phyloP scores from a whole-genome alignment of 2,329 filamentous ascomycete genomes.

The Monosporascus sp. region DNA sequence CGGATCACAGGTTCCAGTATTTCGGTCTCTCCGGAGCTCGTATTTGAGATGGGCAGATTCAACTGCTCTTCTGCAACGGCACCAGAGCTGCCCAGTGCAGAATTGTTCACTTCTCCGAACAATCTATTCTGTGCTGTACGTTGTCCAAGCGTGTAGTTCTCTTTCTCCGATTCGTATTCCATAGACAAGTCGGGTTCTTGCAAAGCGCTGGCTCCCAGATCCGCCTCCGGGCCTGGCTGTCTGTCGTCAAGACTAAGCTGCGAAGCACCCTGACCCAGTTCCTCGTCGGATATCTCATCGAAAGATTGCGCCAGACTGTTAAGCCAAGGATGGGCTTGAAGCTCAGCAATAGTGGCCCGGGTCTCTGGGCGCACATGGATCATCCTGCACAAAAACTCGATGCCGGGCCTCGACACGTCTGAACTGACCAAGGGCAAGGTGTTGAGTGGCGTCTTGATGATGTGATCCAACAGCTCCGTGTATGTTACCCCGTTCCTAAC shows the following conservation, averaged over 20 bases:
- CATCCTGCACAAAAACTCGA: slow-evolving; percentile 74
- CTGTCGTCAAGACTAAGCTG: slow-evolving; percentile 58
- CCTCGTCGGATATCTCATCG: slow-evolving; percentile 59
- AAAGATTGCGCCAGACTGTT: slow-evolving; percentile 44
- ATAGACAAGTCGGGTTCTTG: slow-evolving; percentile 37
- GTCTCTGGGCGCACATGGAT: slow-evolving; percentile 72
- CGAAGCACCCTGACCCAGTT: slow-evolving; percentile 55
- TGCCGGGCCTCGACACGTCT: slow-evolving; percentile 59
- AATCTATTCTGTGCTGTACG: slow-evolving; percentile 34
- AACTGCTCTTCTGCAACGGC: slow-evolving; percentile 43
- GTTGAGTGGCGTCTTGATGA: slow-evolving; percentile 76
- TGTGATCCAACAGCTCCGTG: slow-evolving; percentile 73
- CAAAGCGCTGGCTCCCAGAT: slow-evolving; percentile 21
- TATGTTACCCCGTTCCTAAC: slow-evolving; percentile 72
- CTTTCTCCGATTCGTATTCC: slow-evolving; percentile 71
- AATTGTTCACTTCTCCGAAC: slow-evolving; percentile 52
- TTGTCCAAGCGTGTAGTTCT: slow-evolving; percentile 67
- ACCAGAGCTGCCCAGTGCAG: slow-evolving; percentile 50
- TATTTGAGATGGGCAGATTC: slow-evolving; percentile 38
- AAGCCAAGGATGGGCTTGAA: slow-evolving; percentile 75
- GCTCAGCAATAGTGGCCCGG: slow-evolving; percentile 68
- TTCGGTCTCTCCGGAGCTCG: slow-evolving; percentile 29
- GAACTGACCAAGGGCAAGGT: slow-evolving; percentile 54
- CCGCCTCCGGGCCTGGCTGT: slow-evolving; percentile 19
- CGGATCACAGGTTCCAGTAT: slow-evolving; percentile 38